Percentiles rank a stretch among this genome's conserved stretches.
Evolutionary conservation across 441 rosid genomes (phyloP).

Genomic region (Mallotus japonicus): DNA sequence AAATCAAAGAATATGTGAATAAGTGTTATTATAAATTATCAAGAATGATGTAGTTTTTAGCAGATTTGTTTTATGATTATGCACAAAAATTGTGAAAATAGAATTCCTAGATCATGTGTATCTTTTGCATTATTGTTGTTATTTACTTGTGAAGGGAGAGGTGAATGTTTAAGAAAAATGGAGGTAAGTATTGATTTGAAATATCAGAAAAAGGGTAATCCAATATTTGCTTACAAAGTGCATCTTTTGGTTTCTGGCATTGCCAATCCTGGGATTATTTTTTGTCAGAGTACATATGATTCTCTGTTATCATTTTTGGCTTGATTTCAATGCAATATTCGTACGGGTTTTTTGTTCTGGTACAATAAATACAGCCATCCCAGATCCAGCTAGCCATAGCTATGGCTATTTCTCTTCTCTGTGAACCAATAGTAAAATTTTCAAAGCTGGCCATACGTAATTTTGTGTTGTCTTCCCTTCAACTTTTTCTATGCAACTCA

Average conservation of each 20-base stretch:
- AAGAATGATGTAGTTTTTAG: no score
- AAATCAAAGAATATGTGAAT: no score
- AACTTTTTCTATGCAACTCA: not conserved
- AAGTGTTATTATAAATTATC: no score
- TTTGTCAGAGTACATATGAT: constrained; percentile 23
- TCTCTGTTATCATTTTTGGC: constrained; percentile 12
- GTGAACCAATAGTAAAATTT: not conserved
- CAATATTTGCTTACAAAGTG: not conserved
- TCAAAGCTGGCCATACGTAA: not conserved
- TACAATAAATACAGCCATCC: not conserved
- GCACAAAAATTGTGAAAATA: no score
- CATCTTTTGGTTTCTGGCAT: constrained; percentile 10
- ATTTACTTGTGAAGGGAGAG: not conserved
- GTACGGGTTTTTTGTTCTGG: constrained; percentile 12
- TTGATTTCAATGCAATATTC: constrained; percentile 24
- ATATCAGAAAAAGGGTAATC: not conserved
- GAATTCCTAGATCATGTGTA: no score
- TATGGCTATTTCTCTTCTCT: not conserved
- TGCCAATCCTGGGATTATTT: constrained; percentile 13
- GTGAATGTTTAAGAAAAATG: not conserved
- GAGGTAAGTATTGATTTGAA: constrained; percentile 8
- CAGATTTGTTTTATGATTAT: no score
- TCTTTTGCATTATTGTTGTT: not conserved
- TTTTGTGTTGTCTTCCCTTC: not conserved
- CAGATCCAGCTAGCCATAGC: constrained; percentile 15